Base-by-base conservation (phyloP, 495 filamentous ascomycete genomes). In the Annulohypoxylon stygium region DNA sequence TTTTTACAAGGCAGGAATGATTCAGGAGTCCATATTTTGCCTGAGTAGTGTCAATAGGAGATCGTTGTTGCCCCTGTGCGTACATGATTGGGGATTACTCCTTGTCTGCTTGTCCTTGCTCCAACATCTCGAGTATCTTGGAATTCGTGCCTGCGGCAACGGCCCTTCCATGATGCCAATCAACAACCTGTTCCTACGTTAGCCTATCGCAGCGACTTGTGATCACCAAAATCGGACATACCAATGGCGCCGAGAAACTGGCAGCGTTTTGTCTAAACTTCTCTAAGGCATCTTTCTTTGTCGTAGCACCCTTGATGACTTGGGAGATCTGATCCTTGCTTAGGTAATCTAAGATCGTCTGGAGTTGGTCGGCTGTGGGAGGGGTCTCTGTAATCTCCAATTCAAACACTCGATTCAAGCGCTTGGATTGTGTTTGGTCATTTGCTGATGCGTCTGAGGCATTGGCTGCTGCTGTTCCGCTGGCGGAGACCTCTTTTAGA, bases 81-180 rank as follows among this genome's bases (percentile, higher is more conserved):
- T 48, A 45, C 43, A 30, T 62, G 25, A 7, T 47, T n/a, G 16
- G 2, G 9, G 9, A 37, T 23, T 53, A 65, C 18, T 69, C 59
- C 33, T 77, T 74, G 10, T 34, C n/a, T 63, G 23, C 12, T 10
- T 54, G 9, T 33, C 26, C 41, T 43, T 77, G 41, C 45, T 76
- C 65, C 16, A 97, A 81, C 86, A 97, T 88, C 75, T 90, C 90
- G 75, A 97, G 78, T 53, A 97, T 97, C 81, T 93, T 92, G 11
- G 93, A 95, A 83, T 95, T 89, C 69, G 91, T 87, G 53, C 92
- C 91, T 6, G 93, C 92, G 59, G 88, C 84, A 33, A 93, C 87
- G 76, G 90, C 94, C 77, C 88, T 89, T 62, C 96, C 97, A 82
- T 94, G 93, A 69, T 91, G 90, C 97, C 96, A 99, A 81, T 98